phyloP scores from a whole-genome alignment of 176 grass and related monocot genomes.

The Eleusine coracana region DNA sequence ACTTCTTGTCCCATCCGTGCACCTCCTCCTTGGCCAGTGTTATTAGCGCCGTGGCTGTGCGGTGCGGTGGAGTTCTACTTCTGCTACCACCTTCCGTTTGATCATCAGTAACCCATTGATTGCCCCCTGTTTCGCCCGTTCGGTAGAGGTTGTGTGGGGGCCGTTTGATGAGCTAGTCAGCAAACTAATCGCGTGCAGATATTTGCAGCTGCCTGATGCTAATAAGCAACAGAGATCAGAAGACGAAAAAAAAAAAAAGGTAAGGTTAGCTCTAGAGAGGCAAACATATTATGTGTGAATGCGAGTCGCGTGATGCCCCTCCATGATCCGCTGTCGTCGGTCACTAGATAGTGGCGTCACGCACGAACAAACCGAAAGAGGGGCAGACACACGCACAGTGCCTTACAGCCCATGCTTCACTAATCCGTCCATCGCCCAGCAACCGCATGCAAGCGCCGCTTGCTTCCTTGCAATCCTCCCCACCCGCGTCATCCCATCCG shows the following conservation, averaged over 20 bases:
- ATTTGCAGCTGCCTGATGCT: background rate
- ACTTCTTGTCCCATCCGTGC: background rate
- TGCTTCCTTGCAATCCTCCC: background rate
- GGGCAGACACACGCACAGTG: constrained; percentile 10
- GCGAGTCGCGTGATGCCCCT: constrained; percentile 20
- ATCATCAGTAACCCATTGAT: background rate
- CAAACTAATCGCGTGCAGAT: background rate
- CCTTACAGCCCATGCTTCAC: constrained; percentile 42
- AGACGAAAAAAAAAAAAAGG: background rate
- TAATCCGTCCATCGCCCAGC: background rate
- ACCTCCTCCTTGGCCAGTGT: background rate
- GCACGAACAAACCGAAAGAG: background rate
- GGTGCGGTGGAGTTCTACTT: background rate
- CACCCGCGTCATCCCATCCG: background rate
- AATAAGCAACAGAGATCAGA: background rate
- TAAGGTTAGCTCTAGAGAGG: background rate
- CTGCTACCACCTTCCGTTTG: background rate
- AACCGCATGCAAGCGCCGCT: background rate
- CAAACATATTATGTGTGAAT: background rate
- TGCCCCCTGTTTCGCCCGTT: background rate
- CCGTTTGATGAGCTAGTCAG: background rate
- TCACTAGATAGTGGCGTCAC: constrained; percentile 10
- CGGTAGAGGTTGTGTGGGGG: background rate
- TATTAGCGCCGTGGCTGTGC: background rate
- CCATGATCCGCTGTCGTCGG: constrained; percentile 44